These are phyloP conservation scores for Fusarium haematococcum DNA, from an alignment of 2,329 filamentous ascomycete genomes.

Conservation along the genomic window DNA sequence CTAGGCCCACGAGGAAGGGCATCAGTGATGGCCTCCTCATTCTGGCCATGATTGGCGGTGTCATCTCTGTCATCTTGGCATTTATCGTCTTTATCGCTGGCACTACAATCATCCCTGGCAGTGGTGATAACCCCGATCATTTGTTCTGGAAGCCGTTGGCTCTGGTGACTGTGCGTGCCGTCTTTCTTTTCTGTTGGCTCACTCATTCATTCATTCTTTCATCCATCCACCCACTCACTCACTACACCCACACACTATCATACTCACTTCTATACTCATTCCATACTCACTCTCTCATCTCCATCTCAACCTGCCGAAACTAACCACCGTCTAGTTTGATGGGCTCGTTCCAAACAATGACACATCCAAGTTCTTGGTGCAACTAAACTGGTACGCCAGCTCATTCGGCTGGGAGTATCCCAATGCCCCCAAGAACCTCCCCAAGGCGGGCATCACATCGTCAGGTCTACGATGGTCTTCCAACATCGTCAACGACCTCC, in stretches of 20 bases:
- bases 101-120: constrained; percentile 34
- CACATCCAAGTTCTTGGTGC: constrained; percentile 41
- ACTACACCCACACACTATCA: not conserved
- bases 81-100: constrained; percentile 38
- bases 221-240: not conserved
- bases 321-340: constrained; percentile 37
- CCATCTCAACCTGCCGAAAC: not conserved
- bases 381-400: constrained; percentile 41
- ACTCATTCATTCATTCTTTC: not conserved
- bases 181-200: not conserved
- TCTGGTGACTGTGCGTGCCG: constrained; percentile 40
- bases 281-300: not conserved
- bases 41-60: constrained; percentile 37
- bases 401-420: constrained; percentile 45
- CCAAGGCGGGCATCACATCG: constrained; percentile 39
- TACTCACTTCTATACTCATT: not conserved
- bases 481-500: constrained; percentile 34
- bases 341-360: constrained; percentile 44
- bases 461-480: constrained; percentile 27
- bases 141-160: constrained; percentile 40
- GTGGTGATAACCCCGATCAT: constrained; percentile 16
- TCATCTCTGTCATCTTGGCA: constrained; percentile 33
- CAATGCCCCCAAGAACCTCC: constrained; percentile 36
- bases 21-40: constrained; percentile 30
- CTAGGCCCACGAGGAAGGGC: constrained; percentile 31